Evolutionary conservation across 2,329 filamentous ascomycete species (phyloP), one percentile per base, ranked within the genome.

Genomic region (Cladophialophora bantiana): DNA sequence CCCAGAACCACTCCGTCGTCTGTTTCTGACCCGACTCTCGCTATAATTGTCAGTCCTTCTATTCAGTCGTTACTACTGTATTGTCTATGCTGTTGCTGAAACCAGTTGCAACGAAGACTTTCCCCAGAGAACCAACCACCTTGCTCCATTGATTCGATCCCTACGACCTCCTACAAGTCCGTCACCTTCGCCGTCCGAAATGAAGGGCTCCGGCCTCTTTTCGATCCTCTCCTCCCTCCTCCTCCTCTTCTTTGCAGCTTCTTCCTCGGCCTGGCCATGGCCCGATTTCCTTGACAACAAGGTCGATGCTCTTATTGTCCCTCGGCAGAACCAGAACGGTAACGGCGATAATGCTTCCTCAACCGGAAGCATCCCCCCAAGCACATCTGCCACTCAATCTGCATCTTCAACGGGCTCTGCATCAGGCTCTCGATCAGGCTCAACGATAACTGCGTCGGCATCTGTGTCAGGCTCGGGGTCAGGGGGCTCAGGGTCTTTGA

Each of bases 241-340:
- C 31, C 38, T 76, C 48, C 70, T 76, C 59, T 63, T 75, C 63
- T 70, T 73, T 58, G 68, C 58, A 40, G 68, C 74, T 10, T 52
- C 72, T 26, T 70, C 73, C 18, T 68, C 72, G 61, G 75, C 75
- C 40, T 77, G 74, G 75, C 74, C 75, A 66, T 76, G 75, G 75
- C 74, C 73, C 5, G 48, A n/a, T 31, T 68, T 69, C n/a, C 70
- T 70, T 42, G 62, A 69, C 34, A 60, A 68, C 58, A 61, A 72
- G 20, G 45, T 69, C 4, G 69, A 73, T 35, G 70, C 65, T 12
- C 48, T 74, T 36, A 59, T 76, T 36, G 34, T 75, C 38, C 64
- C 66, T 48, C 64, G 74, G 55, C 70, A 75, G 45, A 26, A 57
- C 42, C 42, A 59, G 13, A 56, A 45, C 13, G 31, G 59, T 15